These are phyloP conservation scores for Xylaria flabelliformis DNA, from an alignment of 495 filamentous ascomycete genomes.

Conservation along the genomic window DNA sequence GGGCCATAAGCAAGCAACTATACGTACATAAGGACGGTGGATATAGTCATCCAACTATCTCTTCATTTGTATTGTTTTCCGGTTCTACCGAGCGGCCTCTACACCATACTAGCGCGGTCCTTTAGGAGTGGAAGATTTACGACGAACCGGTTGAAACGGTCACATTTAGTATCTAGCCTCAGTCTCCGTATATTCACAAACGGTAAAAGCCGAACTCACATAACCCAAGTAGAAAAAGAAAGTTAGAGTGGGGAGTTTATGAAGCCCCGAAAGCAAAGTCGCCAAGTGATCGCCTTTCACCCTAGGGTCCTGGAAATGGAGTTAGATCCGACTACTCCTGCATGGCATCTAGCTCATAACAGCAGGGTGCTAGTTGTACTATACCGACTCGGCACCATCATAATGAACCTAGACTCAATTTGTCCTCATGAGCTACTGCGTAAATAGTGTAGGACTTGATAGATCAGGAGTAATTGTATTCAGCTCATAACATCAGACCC, in stretches of 20 bases:
- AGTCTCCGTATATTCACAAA: background rate
- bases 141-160: background rate
- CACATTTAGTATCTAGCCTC: background rate
- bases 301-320: background rate
- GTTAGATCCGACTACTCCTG: conserved; percentile 1
- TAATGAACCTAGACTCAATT: conserved; percentile 3
- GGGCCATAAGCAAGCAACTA: background rate
- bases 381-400: background rate
- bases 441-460: background rate
- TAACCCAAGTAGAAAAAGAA: no score
- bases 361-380: background rate
- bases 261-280: background rate
- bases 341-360: background rate
- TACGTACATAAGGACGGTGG: background rate
- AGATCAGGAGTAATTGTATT: background rate
- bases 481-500: background rate
- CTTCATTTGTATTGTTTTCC: background rate
- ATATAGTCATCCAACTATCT: background rate
- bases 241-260: background rate
- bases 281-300: background rate
- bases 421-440: background rate
- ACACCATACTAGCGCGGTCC: background rate
- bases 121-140: background rate
- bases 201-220: background rate
- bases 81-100: background rate